A percentile compares a stretch with the other conserved stretches of the same genome.
Evolutionary conservation across 768 basidiomycete species (phyloP).

Genomic region (Lentinula guzmanii): DNA sequence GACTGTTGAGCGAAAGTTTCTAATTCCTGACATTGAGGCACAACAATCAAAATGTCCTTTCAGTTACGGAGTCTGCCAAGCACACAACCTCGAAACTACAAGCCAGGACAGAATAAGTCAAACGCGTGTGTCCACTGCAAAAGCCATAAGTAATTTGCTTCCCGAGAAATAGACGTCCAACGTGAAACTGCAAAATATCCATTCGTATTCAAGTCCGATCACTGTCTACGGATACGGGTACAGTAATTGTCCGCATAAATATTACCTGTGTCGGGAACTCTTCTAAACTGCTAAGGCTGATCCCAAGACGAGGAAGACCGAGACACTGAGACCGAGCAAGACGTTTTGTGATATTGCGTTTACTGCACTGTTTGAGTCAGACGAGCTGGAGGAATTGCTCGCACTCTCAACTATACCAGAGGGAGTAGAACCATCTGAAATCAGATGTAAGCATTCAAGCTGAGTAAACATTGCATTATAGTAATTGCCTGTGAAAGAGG

Average conservation of each 20-base stretch:
- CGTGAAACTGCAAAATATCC: too few species aligned
- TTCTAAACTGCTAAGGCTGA: constrained; percentile 22
- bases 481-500: constrained; percentile 45
- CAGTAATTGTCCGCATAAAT: constrained; percentile 12
- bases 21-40: too few species aligned
- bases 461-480: neutral
- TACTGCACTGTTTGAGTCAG: neutral
- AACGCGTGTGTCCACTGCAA: too few species aligned
- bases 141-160: too few species aligned
- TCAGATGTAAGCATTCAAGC: neutral
- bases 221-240: neutral
- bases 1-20: too few species aligned
- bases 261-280: too few species aligned
- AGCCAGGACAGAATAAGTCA: too few species aligned
- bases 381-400: constrained; percentile 13
- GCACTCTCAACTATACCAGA: constrained; percentile 29
- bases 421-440: constrained; percentile 32
- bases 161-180: too few species aligned
- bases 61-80: too few species aligned
- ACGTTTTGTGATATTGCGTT: neutral
- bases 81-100: too few species aligned
- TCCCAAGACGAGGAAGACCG: constrained; percentile 24
- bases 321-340: constrained; percentile 18
- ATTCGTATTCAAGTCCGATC: too few species aligned
- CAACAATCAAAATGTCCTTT: too few species aligned